A percentile compares a stretch with the other conserved stretches of the same genome.
Conservation (phyloP, 257 asterid genomes). For the Salvia hispanica region DNA sequence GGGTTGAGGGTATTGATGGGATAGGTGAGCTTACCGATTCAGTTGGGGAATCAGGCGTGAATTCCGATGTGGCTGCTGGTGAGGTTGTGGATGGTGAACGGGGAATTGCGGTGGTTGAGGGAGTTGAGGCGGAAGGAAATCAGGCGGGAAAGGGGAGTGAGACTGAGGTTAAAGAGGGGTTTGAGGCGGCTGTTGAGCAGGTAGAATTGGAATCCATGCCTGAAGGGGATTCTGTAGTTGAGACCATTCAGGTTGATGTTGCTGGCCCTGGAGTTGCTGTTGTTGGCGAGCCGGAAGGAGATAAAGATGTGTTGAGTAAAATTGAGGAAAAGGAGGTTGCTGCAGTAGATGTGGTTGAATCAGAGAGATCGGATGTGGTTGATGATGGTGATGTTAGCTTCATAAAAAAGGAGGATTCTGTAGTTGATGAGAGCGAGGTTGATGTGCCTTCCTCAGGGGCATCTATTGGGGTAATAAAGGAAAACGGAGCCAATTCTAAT, state of each 20-base stretch:
- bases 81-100: conserved; percentile 13
- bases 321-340: conserved; percentile 20
- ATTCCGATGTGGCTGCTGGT: conserved; percentile 23
- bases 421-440: conserved; percentile 34
- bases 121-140: conserved; percentile 14
- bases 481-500: conserved; percentile 14
- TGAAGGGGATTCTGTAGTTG: conserved; percentile 50
- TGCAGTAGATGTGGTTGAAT: conserved; percentile 22
- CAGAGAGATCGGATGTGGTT: conserved; percentile 32
- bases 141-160: conserved; percentile 27
- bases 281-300: conserved; percentile 40
- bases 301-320: conserved; percentile 14
- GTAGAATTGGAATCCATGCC: conserved; percentile 33
- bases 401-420: conserved; percentile 44
- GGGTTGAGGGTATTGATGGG: conserved; percentile 14
- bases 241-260: conserved; percentile 44
- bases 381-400: conserved; percentile 31
- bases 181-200: conserved; percentile 20
- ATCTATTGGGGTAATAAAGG: conserved; percentile 36
- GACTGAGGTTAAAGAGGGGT: conserved; percentile 31
- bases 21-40: conserved; percentile 21
- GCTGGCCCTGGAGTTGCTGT: conserved; percentile 46
- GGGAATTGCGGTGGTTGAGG: conserved; percentile 23
- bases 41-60: conserved; percentile 32
- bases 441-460: conserved; percentile 36